Base-by-base conservation (phyloP, 768 basidiomycete genomes). In the Rhizopogon vinicolor region DNA sequence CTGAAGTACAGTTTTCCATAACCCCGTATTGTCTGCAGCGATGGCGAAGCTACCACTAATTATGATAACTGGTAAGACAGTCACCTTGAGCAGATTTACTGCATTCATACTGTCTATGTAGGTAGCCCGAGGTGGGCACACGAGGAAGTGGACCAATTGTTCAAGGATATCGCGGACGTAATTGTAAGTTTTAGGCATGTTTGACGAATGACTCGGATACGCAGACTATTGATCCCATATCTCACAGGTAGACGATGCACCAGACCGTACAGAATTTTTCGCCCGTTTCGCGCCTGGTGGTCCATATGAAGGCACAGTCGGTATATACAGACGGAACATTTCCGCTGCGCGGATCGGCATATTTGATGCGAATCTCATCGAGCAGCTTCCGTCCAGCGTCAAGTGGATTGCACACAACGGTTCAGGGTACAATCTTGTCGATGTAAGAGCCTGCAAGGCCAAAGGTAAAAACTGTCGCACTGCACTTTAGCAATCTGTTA, bases 381-480 rank as follows among this genome's bases (percentile, higher is more conserved):
- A 76, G 41, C 80, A 77, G 0, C 75, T 95, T 3, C 83, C 91
- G 1, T 53, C 75, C 1, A 76, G 75, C 25, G 78, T 93, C 49
- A 83, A 84, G 67, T 93, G 87, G 86, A 90, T 94, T 65, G 88
- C 86, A 2, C 91, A 91, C 67, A 92, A 91, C 53, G 92, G 90
- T 14, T 91, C 93, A 0, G 92, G 93, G 0, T 96, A 93, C 64
- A 89, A 96, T 68, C 80, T 83, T 43, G 83, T 95, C 54, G 87
- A 93, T 63, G 83, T 93, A 10, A 72, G 74, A 10, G 86, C 85
- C 1, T 87, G 86, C 67, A 89, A 84, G 65, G 81, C 78, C 13
- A 80, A 79, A 67, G 89, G 89, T 87, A 61, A 25, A 25, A 25
- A 16, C 1, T 9, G 9, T n/a, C 28, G 28, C 9, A 29, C 44